Conservation (phyloP, 2,329 filamentous ascomycete genomes). For the Eurotiales sp. region DNA sequence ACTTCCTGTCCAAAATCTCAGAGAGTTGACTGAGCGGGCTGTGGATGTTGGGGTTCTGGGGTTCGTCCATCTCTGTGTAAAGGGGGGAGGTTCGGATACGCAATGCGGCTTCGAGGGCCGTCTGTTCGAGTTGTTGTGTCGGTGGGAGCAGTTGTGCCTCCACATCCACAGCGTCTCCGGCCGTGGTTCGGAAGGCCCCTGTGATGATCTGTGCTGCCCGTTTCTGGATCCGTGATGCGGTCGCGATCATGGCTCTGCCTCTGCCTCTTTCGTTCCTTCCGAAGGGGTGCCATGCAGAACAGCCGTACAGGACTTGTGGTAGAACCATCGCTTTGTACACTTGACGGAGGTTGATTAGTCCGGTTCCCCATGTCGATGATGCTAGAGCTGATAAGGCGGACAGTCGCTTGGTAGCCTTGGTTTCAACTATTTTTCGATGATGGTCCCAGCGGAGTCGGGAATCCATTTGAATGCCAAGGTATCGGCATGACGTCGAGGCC, state of each 20-base stretch:
- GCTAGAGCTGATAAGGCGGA: slow-evolving; percentile 21
- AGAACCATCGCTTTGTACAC: slow-evolving; percentile 24
- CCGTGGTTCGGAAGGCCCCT: slow-evolving; percentile 23
- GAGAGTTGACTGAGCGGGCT: neutral
- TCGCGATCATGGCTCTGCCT: neutral
- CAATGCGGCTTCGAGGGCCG: neutral
- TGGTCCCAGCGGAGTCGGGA: slow-evolving; percentile 21
- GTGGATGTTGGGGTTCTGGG: slow-evolving; percentile 21
- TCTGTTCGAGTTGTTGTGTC: neutral
- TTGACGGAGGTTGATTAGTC: slow-evolving; percentile 21
- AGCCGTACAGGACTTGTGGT: slow-evolving; percentile 25
- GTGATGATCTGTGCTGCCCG: slow-evolving; percentile 26
- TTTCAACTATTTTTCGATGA: slow-evolving; percentile 20
- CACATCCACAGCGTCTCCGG: slow-evolving; percentile 18
- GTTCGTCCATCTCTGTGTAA: slow-evolving; percentile 17
- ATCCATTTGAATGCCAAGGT: slow-evolving; percentile 24
- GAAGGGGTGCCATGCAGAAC: slow-evolving; percentile 23
- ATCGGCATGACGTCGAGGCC: slow-evolving; percentile 16
- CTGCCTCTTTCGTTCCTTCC: neutral
- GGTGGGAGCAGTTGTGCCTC: slow-evolving; percentile 24
- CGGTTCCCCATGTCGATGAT: slow-evolving; percentile 22
- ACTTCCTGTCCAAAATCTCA: slow-evolving; percentile 12
- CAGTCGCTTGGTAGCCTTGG: slow-evolving; percentile 18
- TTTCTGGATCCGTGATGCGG: slow-evolving; percentile 16
- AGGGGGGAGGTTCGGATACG: neutral